Base-by-base conservation (phyloP, 2,329 filamentous ascomycete genomes). In the Trichothecium roseum region DNA sequence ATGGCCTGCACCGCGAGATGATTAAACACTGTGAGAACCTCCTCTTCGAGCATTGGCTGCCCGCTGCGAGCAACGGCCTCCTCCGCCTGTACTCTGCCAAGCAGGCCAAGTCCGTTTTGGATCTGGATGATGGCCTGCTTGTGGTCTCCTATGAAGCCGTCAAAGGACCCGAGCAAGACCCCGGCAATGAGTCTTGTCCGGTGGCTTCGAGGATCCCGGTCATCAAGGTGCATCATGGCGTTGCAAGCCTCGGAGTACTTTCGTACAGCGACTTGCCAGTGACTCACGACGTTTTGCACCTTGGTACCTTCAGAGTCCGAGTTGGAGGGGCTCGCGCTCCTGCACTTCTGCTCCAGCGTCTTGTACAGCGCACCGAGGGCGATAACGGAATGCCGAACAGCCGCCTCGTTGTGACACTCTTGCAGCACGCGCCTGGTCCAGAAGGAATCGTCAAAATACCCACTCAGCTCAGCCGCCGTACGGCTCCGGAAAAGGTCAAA, bases 331-430 rank as follows among this genome's bases (percentile, higher is more conserved):
- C 16, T 30, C n/a, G 22, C 15, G 3, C 68, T 66, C 42, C 70
- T 69, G 16, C 63, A 64, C 5, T 67, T 64, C 48, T 73, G 69
- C 38, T 81, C 76, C 6, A 80, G 54, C 1, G 75, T 79, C 52
- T 80, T 80, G 53, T 82, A 81, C 28, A 83, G 56, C 4, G 76
- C 75, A 13, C 76, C 78, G 7, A 83, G 59, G 5, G 78, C 78
- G 17, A 81, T 66, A 8, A 82, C 75, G 9, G 77, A 74, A 51
- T 81, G 74, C 10, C 72, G 69, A 39, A 82, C 74, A 18, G 76
- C 66, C 10, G 68, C 59, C 47, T 79, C 72, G 1, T 64, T 62
- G 43, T 81, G 74, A 35, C 74, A 80, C 50, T 77, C 74, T 44
- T 76, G 72, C 8, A 81, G 52, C 2, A 82, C 75, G 24, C 69